A percentile compares a stretch with the other conserved stretches of the same genome.
Evolutionary conservation across 371 early-diverging fungal genomes (phyloP).

Genomic region (Capillidium heterosporum): DNA sequence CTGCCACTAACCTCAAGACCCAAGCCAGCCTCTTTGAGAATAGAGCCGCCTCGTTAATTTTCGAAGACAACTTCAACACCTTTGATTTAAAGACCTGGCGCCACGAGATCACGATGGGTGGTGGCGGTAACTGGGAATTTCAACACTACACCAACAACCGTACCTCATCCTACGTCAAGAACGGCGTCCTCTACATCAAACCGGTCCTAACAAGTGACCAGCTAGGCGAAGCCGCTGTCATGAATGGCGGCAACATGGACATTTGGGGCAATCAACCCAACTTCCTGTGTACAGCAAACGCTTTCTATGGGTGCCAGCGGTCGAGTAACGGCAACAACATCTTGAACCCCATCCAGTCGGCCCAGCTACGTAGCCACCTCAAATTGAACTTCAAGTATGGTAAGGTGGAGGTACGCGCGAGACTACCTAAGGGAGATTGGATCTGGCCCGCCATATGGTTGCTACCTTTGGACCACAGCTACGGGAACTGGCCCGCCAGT

Average conservation of each 20-base stretch:
- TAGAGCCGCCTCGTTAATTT: not conserved
- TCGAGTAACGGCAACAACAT: not conserved
- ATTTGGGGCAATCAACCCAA: constrained; percentile 11
- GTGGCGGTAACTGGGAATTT: constrained; percentile 26
- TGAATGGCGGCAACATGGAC: constrained; percentile 16
- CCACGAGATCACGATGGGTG: constrained; percentile 1
- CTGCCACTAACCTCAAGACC: not conserved
- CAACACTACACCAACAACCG: constrained; percentile 36
- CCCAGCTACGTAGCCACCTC: not conserved
- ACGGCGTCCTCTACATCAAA: constrained; percentile 39
- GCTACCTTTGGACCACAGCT: constrained; percentile 39
- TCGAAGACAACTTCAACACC: constrained; percentile 1
- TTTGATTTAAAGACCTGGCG: constrained; percentile 1
- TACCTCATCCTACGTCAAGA: constrained; percentile 38
- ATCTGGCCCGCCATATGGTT: constrained; percentile 50
- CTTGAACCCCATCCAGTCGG: constrained; percentile 4
- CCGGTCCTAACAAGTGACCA: constrained; percentile 32
- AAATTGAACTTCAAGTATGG: constrained; percentile 27
- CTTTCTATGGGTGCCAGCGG: not conserved
- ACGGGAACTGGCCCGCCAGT: constrained; percentile 52
- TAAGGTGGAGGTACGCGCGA: constrained; percentile 39
- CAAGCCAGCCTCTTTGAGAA: not conserved
- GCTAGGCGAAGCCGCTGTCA: not conserved
- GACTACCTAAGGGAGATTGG: constrained; percentile 45
- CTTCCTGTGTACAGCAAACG: constrained; percentile 4